phyloP scores from a whole-genome alignment of 805 yeast genomes.

The Candida tammaniensis region DNA sequence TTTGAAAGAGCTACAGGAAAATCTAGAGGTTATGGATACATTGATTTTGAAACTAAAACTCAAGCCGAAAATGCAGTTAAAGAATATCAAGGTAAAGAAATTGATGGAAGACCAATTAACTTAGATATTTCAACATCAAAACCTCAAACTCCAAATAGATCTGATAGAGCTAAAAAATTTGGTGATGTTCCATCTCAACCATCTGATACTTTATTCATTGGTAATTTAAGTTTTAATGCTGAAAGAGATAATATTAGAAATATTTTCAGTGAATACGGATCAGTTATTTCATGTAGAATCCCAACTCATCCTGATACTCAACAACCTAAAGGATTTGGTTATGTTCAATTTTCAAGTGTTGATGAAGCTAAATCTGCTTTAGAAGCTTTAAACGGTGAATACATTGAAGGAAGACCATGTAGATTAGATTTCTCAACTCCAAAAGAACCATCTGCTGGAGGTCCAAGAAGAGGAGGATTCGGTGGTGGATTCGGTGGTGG shows the following conservation, averaged over 20 bases:
- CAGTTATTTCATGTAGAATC: conserved; percentile 83
- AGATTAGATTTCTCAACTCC: conserved; percentile 96
- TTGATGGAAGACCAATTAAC: conserved; percentile 96
- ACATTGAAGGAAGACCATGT: conserved; percentile 87
- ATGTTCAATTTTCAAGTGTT: conserved; percentile 82
- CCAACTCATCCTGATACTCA: conserved; percentile 99
- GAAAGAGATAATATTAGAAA: conserved; percentile 75
- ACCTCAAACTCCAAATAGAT: conserved; percentile 57
- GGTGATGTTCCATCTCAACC: conserved; percentile 93
- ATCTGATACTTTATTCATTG: conserved; percentile 92
- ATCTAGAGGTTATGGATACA: conserved; percentile 97
- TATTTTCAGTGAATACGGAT: conserved; percentile 74
- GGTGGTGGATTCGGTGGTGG: conserved; percentile 34
- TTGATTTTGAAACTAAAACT: conserved; percentile 78
- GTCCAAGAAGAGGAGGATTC: conserved; percentile 22
- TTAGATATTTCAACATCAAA: conserved; percentile 86
- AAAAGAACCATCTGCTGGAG: conserved; percentile 48
- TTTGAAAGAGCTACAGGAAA: conserved; percentile 88
- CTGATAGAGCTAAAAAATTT: conserved; percentile 81
- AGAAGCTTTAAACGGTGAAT: conserved; percentile 83
- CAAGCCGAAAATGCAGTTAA: conserved; percentile 83
- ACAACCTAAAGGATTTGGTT: conserved; percentile 99
- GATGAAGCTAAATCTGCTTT: conserved; percentile 91
- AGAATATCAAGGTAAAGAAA: conserved; percentile 87
- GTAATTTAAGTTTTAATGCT: conserved; percentile 91